These are phyloP conservation scores for Raphanus raphanistrum DNA, from an alignment of 345 rosid species.

Conservation along the genomic window DNA sequence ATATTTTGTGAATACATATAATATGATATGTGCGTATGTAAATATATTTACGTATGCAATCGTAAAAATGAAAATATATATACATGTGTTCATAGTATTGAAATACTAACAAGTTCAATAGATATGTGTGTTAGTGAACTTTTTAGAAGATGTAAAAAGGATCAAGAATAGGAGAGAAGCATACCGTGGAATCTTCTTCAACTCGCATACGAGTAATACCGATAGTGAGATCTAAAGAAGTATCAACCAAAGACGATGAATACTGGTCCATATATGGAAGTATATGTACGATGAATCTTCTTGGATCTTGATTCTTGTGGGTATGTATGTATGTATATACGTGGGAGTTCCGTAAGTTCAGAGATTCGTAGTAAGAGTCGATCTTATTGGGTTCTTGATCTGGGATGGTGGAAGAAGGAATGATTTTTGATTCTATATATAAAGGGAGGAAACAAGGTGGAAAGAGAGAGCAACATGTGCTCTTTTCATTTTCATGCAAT, in stretches of 20 bases:
- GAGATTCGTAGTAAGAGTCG: slow-evolving; percentile 31
- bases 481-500: slow-evolving; percentile 34
- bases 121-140: slow-evolving; percentile 11
- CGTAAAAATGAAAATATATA: background rate
- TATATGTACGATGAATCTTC: slow-evolving; percentile 17
- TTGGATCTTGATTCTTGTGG: slow-evolving; percentile 20
- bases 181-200: slow-evolving; percentile 46
- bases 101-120: slow-evolving; percentile 16
- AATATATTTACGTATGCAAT: slow-evolving; percentile 25
- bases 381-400: slow-evolving; percentile 20
- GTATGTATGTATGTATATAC: slow-evolving; percentile 18
- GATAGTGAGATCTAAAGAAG: slow-evolving; percentile 64
- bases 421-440: slow-evolving; percentile 26
- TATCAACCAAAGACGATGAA: slow-evolving; percentile 50
- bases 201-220: slow-evolving; percentile 42
- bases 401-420: slow-evolving; percentile 23
- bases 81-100: slow-evolving; percentile 32
- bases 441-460: slow-evolving; percentile 47
- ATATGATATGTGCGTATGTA: background rate
- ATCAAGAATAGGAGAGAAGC: background rate
- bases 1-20: background rate
- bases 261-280: slow-evolving; percentile 44
- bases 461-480: slow-evolving; percentile 39
- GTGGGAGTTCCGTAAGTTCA: slow-evolving; percentile 15
- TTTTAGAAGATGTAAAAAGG: slow-evolving; percentile 17